Percentiles rank a stretch among this genome's conserved stretches.
Evolutionary conservation across 176 grass and related monocot genomes (phyloP).

Genomic region (bread wheat (Triticum aestivum)): DNA sequence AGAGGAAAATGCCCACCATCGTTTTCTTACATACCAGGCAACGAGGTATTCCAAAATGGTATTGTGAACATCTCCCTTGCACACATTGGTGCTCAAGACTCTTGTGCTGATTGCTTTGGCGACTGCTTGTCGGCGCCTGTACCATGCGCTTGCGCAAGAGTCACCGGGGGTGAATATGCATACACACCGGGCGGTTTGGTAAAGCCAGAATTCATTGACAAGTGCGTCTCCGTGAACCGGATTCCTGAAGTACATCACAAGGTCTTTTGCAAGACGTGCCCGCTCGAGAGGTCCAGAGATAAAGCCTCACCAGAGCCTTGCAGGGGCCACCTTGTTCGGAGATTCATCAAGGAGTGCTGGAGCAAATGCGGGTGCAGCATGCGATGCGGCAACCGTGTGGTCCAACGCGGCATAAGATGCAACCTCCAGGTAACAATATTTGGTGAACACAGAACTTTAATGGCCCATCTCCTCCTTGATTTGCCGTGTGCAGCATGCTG

Average conservation of each 20-base stretch:
- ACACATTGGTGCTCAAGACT: slow-evolving; percentile 60
- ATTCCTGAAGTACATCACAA: slow-evolving; percentile 32
- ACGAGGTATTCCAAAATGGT: slow-evolving; percentile 56
- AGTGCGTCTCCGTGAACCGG: slow-evolving; percentile 41
- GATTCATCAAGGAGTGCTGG: slow-evolving; percentile 77
- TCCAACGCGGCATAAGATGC: slow-evolving; percentile 58
- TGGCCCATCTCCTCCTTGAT: background rate
- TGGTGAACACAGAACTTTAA: background rate
- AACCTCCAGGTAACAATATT: slow-evolving; percentile 11
- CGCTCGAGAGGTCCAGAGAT: slow-evolving; percentile 48
- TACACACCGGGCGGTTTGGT: slow-evolving; percentile 61
- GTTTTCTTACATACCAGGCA: slow-evolving; percentile 58
- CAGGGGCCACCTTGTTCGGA: slow-evolving; percentile 55
- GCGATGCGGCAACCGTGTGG: slow-evolving; percentile 67
- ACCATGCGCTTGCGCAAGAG: slow-evolving; percentile 60
- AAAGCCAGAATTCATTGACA: slow-evolving; percentile 54
- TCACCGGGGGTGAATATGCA: slow-evolving; percentile 61
- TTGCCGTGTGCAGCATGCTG: background rate
- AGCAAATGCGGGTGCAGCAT: slow-evolving; percentile 69
- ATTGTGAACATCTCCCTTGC: slow-evolving; percentile 53
- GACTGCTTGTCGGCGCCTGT: slow-evolving; percentile 55
- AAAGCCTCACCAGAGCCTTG: slow-evolving; percentile 38
- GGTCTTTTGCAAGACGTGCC: slow-evolving; percentile 54
- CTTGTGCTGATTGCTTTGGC: slow-evolving; percentile 58
- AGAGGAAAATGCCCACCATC: slow-evolving; percentile 35